Base-by-base conservation (phyloP, 164 flowering plant genomes). In the Aristolochia contorta region DNA sequence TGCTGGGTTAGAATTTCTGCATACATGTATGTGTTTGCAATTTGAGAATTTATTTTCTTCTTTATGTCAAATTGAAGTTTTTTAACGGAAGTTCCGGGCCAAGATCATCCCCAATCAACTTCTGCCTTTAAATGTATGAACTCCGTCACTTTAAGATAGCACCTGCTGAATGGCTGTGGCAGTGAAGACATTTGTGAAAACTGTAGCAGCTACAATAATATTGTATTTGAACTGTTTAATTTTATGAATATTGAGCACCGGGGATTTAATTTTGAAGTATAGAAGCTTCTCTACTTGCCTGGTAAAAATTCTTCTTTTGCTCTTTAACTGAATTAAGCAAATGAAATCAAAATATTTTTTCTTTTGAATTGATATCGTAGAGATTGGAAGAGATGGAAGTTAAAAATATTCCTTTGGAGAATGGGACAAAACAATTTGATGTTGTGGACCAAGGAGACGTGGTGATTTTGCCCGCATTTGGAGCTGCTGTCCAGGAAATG, bases 401-500 rank as follows among this genome's bases (percentile, higher is more conserved):
- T 22, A 53, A 89, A 61, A 69, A 73, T 62, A 76, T 93, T 63
- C 98, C 98, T 14, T 3, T 87, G 21, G 84, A 80, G 24, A 81
- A 80, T 63, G 91, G 90, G 48, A 70, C 70, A 67, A 93, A 93
- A 67, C 80, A 83, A 52, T 89, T 93, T 77, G 90, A 86, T 27
- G 82, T 93, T 66, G 89, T 93, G 57, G 75, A 84, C 16, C 77
- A 86, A 69, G 96, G 87, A 46, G 96, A 93, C 77, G 97, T 93
- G 46, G 97, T 93, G 62, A 75, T 93, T 69, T 72, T 93, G 77
- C 97, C 98, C 66, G 97, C 98, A 67, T 93, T 92, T 78, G 98
- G 98, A 72, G 97, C 98, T 73, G 96, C 84, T 47, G 98, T 89
- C 24, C 89, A 87, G 52, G 97, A 93, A 76, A 87, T 93, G 97